Base-by-base conservation (phyloP, 2,329 filamentous ascomycete species). In the Diaporthe humulicola region DNA sequence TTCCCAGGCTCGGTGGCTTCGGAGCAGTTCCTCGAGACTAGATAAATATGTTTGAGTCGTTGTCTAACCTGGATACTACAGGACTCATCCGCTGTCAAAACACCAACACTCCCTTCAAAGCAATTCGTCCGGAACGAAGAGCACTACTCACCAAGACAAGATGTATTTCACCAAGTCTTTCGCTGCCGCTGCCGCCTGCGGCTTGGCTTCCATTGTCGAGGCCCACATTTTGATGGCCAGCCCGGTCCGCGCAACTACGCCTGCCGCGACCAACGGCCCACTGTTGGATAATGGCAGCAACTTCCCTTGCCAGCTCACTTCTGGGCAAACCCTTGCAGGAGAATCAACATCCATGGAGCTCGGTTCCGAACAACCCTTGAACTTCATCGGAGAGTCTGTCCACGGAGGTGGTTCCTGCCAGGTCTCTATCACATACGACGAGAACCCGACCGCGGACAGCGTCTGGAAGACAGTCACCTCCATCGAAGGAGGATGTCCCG, bases 321-420 rank as follows among this genome's bases (percentile, higher is more conserved):
- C 78, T 0, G 86, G 85, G 0, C 83, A 81, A 64, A 88, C 89
- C 7, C 85, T 88, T 0, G 85, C 86, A 1, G 84, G 87, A 15
- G 58, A 61, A 4, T 57, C 74, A 4, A 95, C 94, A 78, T 81
- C 86, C 1, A 94, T 93, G 83, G 85, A 88, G 0, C 88, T 93
- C 19, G 95, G 95, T 5, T 88, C 90, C 8, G 77, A 83, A 0
- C 90, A 93, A 79, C 82, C 85, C 0, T 87, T 98, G 1, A 83
- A 84, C 0, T 94, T 98, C 83, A 85, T 85, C 0, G 96, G 95
- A 48, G 86, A 88, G 66, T 96, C 95, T 3, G 91, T 93, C 0
- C 97, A 99, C 79, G 96, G 96, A 25, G 97, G 97, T 71, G 97
- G 97, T 0, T 97, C 95, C 0, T 98, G 97, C 86, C 97, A 99